Evolutionary conservation across 73 alveolate species (phyloP).

Genomic region (Stentor roeselii): DNA sequence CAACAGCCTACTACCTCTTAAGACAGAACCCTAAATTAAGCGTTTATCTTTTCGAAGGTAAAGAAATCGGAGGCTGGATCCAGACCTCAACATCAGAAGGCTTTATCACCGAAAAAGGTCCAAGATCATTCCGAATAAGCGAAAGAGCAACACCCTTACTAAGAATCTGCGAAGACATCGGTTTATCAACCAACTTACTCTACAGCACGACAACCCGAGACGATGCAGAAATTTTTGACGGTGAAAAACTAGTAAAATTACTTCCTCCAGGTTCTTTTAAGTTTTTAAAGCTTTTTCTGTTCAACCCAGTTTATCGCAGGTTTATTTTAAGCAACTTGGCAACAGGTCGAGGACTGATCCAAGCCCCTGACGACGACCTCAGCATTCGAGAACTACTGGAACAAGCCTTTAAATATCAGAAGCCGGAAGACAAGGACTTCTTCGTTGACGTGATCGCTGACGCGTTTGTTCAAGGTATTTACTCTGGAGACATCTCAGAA

Average conservation of each 20-base stretch:
- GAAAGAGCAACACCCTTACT: neutral
- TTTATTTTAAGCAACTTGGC: neutral
- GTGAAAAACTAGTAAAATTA: neutral
- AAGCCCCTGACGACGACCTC: neutral
- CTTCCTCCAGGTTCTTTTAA: neutral
- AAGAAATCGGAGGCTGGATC: constrained; percentile 6
- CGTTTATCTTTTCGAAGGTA: neutral
- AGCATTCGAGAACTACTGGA: neutral
- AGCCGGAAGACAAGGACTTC: constrained; percentile 2
- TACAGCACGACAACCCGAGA: neutral
- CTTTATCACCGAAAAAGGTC: neutral
- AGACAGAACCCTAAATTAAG: neutral
- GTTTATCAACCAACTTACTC: neutral
- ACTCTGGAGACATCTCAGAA: constrained; percentile 15
- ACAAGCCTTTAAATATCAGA: neutral
- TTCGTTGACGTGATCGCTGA: neutral
- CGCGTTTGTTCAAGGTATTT: neutral
- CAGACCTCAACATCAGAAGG: neutral
- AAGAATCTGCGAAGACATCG: neutral
- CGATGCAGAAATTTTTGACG: neutral
- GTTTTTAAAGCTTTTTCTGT: neutral
- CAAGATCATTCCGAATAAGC: neutral
- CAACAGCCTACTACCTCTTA: neutral
- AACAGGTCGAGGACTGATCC: neutral
- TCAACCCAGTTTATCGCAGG: constrained; percentile 6